These are phyloP conservation scores for Daldinia childiae DNA, from an alignment of 495 filamentous ascomycete genomes.

Conservation along the genomic window DNA sequence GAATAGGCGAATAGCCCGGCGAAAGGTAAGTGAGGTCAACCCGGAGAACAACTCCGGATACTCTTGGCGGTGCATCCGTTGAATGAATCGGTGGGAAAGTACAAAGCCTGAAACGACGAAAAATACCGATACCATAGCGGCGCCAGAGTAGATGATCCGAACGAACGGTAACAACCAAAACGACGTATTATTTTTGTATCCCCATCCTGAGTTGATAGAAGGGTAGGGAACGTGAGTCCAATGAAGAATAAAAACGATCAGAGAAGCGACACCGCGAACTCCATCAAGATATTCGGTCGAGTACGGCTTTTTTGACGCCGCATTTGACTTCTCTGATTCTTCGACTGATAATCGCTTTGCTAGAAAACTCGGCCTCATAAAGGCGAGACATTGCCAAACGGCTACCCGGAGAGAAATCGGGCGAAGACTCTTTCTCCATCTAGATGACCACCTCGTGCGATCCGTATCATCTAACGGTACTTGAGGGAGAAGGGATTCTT, in stretches of 20 bases:
- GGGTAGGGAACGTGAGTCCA: constrained; percentile 51
- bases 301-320: constrained; percentile 34
- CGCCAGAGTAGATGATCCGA: constrained; percentile 68
- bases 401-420: constrained; percentile 21
- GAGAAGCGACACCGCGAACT: constrained; percentile 59
- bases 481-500: constrained; percentile 42
- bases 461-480: constrained; percentile 14
- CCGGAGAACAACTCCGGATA: constrained; percentile 44
- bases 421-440: constrained; percentile 14
- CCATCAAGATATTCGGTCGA: constrained; percentile 60
- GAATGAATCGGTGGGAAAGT: constrained; percentile 65
- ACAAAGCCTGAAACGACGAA: constrained; percentile 75
- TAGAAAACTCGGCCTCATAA: constrained; percentile 42
- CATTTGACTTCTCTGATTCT: constrained; percentile 21
- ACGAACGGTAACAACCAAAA: constrained; percentile 68
- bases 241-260: constrained; percentile 60
- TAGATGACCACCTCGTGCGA: constrained; percentile 8
- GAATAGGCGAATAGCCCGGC: constrained; percentile 68
- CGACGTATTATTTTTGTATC: constrained; percentile 46
- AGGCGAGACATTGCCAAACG: constrained; percentile 32
- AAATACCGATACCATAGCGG: constrained; percentile 73
- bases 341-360: constrained; percentile 21
- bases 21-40: constrained; percentile 68
- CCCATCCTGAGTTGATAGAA: constrained; percentile 56
- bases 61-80: constrained; percentile 47